Base-by-base conservation (phyloP, 441 rosid species). In the Jatropha multifida region DNA sequence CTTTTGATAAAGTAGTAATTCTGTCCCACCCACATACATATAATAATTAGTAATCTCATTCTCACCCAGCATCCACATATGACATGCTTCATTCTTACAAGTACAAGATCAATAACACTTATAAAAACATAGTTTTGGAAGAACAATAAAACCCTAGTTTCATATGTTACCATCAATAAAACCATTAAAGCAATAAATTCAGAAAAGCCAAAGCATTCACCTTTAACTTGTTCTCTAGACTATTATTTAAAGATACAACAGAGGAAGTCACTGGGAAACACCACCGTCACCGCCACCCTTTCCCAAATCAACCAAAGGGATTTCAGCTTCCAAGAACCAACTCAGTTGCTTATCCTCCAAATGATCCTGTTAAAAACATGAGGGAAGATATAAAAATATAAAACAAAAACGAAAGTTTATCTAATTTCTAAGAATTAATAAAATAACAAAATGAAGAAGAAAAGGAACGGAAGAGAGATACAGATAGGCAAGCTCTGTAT, bases 401-500 rank as follows among this genome's bases (percentile, higher is more conserved):
- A 44, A 44, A 44, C 10, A 20, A 52, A 27, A 66, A 71, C 65
- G 10, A 65, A 11, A 51, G 13, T 6, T 44, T 54, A 26, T 38
- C 12, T 40, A 20, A 27, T 26, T 69, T 60, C 9, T 9, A 20
- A 65, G 7, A 10, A 42, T 7, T 13, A 44, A 26, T 7, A 56
- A 5, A 62, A 37, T 58, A 14, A 69, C 20, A 41, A 42, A 20
- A 44, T 40, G 58, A 14, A 65, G 51, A 32, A 52, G 17, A 38
- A 68, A 40, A 32, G 4, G 49, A 23, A 51, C 51, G 56, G 38
- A 32, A 26, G 49, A 13, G 65, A 71, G 59, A 42, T 88, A 94
- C 98, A 78, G 92, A 85, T 68, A 94, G 89, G 78, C 97, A 94
- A 52, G 85, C 90, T 80, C 88, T 85, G 84, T 94, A 90, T 59